Percentiles rank a stretch among this genome's conserved stretches.
These are phyloP conservation scores for Umbilicus rupestris DNA, from an alignment of 164 flowering plant species.

Conservation along the genomic window DNA sequence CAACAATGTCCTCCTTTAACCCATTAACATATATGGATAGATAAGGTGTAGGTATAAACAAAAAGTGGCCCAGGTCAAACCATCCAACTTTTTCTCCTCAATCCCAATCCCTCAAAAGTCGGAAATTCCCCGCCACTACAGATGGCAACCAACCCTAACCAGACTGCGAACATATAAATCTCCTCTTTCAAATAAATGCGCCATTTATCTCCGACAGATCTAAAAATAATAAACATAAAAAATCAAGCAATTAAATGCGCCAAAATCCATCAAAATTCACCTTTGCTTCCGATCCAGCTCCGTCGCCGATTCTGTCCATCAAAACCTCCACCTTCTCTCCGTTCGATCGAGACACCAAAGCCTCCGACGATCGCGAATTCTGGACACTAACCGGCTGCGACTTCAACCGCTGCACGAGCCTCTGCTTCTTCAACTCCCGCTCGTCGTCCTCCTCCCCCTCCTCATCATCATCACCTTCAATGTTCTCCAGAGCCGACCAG, in stretches of 20 bases:
- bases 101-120: not conserved
- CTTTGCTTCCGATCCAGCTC: constrained; percentile 20
- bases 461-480: constrained; percentile 10
- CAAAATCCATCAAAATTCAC: constrained; percentile 7
- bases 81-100: not conserved
- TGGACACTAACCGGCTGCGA: not conserved
- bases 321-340: not conserved
- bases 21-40: not conserved
- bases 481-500: constrained; percentile 7
- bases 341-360: constrained; percentile 7
- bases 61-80: constrained; percentile 9
- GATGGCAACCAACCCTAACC: not conserved
- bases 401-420: constrained; percentile 30
- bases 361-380: constrained; percentile 12
- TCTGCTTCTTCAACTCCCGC: constrained; percentile 40
- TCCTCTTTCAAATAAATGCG: constrained; percentile 1
- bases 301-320: constrained; percentile 10
- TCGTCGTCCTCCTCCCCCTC: constrained; percentile 43
- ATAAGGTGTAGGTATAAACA: not conserved
- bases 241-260: not conserved
- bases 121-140: not conserved
- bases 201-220: constrained; percentile 1
- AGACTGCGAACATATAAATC: not conserved
- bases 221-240: not conserved
- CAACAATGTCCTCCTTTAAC: not conserved